phyloP scores from a whole-genome alignment of 495 filamentous ascomycete species.

The Neurospora hispaniola region DNA sequence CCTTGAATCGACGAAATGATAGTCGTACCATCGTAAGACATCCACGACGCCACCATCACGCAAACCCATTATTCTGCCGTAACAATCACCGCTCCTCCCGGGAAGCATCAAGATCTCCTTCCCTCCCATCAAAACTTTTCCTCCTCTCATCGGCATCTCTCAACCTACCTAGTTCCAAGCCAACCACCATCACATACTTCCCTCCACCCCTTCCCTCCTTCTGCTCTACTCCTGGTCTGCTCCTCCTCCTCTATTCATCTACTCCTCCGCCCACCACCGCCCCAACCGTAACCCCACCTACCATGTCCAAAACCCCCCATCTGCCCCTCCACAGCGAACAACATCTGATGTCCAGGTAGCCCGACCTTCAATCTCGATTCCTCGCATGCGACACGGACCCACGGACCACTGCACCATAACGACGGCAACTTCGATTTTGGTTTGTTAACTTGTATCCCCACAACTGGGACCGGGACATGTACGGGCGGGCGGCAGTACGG shows the following conservation, averaged over 20 bases:
- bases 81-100: too few relatives aligned
- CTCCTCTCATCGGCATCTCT: neutral
- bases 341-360: too few relatives aligned
- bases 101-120: neutral
- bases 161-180: neutral
- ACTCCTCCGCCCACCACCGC: neutral
- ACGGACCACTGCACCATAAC: too few relatives aligned
- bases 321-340: neutral
- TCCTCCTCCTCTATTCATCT: too few relatives aligned
- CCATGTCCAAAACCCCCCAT: neutral
- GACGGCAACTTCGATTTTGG: neutral
- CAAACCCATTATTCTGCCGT: too few relatives aligned
- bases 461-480: neutral
- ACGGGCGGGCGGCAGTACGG: neutral
- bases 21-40: neutral
- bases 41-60: neutral
- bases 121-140: neutral
- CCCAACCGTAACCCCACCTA: neutral
- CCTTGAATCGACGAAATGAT: neutral
- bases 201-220: neutral
- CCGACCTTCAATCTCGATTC: too few relatives aligned
- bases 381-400: too few relatives aligned
- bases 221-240: neutral
- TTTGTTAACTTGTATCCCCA: too few relatives aligned
- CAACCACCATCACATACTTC: neutral